Evolutionary conservation across 1,139 yeast species (phyloP), one percentile per base, ranked within the genome.

Genomic region (Debaryomyces subglobosus): DNA sequence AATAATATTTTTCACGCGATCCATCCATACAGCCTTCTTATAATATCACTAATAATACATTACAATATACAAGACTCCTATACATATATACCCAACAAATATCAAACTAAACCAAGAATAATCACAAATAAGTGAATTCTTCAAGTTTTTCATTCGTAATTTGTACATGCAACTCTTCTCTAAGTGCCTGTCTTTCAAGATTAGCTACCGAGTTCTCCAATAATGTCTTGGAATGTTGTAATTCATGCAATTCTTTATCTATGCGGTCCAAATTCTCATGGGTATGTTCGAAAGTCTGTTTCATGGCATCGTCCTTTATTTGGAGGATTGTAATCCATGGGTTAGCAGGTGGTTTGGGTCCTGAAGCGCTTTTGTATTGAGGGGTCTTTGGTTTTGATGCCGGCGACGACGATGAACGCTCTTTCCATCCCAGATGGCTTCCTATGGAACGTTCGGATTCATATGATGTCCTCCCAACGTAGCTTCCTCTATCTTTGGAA

Each of bases 111-210:
- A 15, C 24, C 37, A 41, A 15, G 35, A 21, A 37, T 20, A 16
- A 23, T 46, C 50, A 72, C 56, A 71, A 55, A 50, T 68, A 71
- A 10, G 69, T 59, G 58, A 74, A 68, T 56, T 75, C 80, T 47
- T 73, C 79, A 43, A 76, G 61, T 54, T 74, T 75, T 50, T 75
- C 79, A 29, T 55, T 63, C 34, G 77, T 67, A 21, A 73, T 50
- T 48, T 69, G 70, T 6, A 69, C 76, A 51, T 72, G 69, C 36
- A 72, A 53, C 27, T 60, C 71, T 49, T 75, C 79, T 44, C 72
- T 59, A 21, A 49, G 56, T 0, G 68, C 63, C 44, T 66, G 72
- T 9, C 62, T 58, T 33, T 70, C 71, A 37, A 74, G 58, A 16
- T 54, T 52, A 7, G 55, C 55, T 39, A 69, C 50, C 12, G 63